Conservation (phyloP, 441 rosid species). For the Jatropha podagrica region DNA sequence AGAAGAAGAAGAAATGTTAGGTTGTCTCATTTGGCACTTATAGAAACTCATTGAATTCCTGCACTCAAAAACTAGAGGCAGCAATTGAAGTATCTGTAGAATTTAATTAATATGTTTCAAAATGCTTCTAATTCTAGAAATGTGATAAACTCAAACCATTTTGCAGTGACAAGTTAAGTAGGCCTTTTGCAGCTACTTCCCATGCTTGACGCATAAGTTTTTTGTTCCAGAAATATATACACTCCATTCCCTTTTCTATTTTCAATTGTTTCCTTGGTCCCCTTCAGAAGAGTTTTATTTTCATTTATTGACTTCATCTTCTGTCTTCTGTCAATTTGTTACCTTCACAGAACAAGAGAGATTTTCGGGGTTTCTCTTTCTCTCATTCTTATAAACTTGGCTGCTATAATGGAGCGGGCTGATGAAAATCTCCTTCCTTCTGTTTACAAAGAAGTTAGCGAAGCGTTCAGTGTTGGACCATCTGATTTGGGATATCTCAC, state of each 20-base stretch:
- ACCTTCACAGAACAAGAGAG: constrained; percentile 59
- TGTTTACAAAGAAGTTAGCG: constrained; percentile 97
- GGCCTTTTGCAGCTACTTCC: too few species aligned
- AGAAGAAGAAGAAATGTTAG: background rate
- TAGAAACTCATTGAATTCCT: background rate
- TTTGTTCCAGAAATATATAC: background rate
- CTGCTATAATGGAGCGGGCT: constrained; percentile 93
- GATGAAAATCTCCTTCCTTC: constrained; percentile 93
- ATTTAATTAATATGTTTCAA: background rate
- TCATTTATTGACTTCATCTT: constrained; percentile 8
- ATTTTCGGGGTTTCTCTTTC: constrained; percentile 82
- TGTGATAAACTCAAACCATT: background rate
- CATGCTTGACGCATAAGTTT: too few species aligned
- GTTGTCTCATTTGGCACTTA: background rate
- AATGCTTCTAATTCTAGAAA: background rate
- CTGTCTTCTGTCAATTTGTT: constrained; percentile 20
- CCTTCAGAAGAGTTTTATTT: background rate
- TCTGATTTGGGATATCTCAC: constrained; percentile 93
- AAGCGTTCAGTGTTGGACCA: constrained; percentile 90
- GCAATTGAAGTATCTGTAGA: background rate
- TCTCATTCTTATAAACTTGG: constrained; percentile 79
- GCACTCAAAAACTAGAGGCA: background rate
- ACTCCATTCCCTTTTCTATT: background rate
- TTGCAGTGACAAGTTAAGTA: background rate
- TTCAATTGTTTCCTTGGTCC: background rate